phyloP scores from a whole-genome alignment of 257 asterid species.

The Salvia rosmarinus region DNA sequence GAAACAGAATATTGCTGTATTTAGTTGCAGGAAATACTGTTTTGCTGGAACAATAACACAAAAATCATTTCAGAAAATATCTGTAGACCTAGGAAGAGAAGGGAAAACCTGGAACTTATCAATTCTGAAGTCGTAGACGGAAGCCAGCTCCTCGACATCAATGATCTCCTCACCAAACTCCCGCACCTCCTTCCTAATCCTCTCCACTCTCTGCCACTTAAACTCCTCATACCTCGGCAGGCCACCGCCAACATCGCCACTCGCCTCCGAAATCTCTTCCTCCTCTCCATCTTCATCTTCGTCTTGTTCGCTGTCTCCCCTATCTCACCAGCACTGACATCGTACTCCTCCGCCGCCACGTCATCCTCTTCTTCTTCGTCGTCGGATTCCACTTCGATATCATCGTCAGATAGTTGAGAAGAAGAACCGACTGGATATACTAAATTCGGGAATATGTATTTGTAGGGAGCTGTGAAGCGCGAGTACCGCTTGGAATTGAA shows the following conservation, averaged over 20 bases:
- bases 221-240: slow-evolving; percentile 66
- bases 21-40: neutral
- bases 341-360: slow-evolving; percentile 75
- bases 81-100: neutral
- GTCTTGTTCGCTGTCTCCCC: slow-evolving; percentile 49
- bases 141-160: slow-evolving; percentile 83
- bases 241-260: slow-evolving; percentile 29
- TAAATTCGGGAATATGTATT: slow-evolving; percentile 50
- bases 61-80: too few relatives aligned
- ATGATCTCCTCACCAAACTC: slow-evolving; percentile 88
- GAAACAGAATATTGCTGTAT: neutral
- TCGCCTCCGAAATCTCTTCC: slow-evolving; percentile 41
- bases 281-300: slow-evolving; percentile 55
- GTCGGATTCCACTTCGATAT: slow-evolving; percentile 51
- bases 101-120: slow-evolving; percentile 86
- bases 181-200: slow-evolving; percentile 74
- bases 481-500: slow-evolving; percentile 25
- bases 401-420: slow-evolving; percentile 64
- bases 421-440: slow-evolving; percentile 54
- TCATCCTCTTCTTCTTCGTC: slow-evolving; percentile 59
- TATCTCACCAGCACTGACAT: slow-evolving; percentile 46
- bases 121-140: slow-evolving; percentile 79
- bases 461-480: slow-evolving; percentile 37
- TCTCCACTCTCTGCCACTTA: slow-evolving; percentile 93
- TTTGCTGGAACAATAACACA: neutral